Base-by-base conservation (phyloP, 108 stramenopile genomes). In the Pseudonitzschia multiseries region DNA sequence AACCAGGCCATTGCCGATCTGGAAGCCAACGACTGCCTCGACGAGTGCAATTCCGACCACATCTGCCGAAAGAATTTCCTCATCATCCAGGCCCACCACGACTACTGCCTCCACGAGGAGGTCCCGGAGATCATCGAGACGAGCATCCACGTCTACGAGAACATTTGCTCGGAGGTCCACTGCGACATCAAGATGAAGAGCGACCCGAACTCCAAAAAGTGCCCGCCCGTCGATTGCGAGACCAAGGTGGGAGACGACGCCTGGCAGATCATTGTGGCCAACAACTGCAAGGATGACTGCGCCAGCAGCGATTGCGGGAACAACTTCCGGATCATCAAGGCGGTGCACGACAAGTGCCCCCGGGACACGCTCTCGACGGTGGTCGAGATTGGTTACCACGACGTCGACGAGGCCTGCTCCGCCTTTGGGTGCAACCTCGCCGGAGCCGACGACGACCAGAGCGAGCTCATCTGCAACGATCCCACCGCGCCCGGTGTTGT, bases 11-110 rank as follows among this genome's bases (percentile, higher is more conserved):
- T 62, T 62, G 32, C 18, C 36, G 29, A 17, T 14, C n/a, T 62
- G 36, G 32, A 62, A 14, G 36, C 36, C 32, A 62, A 62, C 36
- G 33, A 8, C n/a, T 62, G 61, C 36, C 15, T 15, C n/a, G 17
- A 26, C 12, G 33, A 33, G 33, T 14, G 26, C 61, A 13, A 31
- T 22, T 15, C n/a, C 12, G 15, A 31, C n/a, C 27, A 15, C 24
- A n/a, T 62, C 61, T n/a, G 17, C 29, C n/a, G 61, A 62, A 62
- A 62, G 61, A 62, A 62, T 20, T 62, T 62, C 15, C 32, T 33
- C 17, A 62, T 62, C 29, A 33, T 62, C 18, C 61, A 62, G 29
- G 15, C 61, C n/a, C 61, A 62, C 36, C 61, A 62, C 36, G 61
- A 62, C 29, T 40, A 31, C 36, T 62, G 61, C 29, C n/a, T 21